These are phyloP conservation scores for Poa pratensis DNA, from an alignment of 176 grass and related monocot genomes.

Conservation along the genomic window DNA sequence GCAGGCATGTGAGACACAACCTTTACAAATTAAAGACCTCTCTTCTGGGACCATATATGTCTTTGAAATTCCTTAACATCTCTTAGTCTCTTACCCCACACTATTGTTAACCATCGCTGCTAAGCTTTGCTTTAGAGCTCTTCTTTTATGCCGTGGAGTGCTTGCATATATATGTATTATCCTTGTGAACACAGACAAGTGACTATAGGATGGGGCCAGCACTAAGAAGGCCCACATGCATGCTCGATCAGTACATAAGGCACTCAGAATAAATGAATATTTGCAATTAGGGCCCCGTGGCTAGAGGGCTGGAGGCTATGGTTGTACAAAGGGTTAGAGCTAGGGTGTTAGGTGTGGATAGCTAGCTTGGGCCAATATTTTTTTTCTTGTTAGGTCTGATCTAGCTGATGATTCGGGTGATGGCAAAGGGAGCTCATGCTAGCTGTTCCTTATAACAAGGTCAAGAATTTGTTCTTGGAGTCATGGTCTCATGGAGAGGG, in stretches of 20 bases:
- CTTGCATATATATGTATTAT: conserved; percentile 25
- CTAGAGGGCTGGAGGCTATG: not conserved
- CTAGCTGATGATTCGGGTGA: conserved; percentile 41
- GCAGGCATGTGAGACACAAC: conserved; percentile 30
- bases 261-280: conserved; percentile 45
- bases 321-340: conserved; percentile 40
- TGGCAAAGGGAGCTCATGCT: conserved; percentile 32
- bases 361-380: conserved; percentile 49
- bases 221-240: conserved; percentile 27
- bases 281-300: conserved; percentile 43
- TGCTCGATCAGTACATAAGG: conserved; percentile 13
- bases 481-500: conserved; percentile 38
- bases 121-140: conserved; percentile 41
- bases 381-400: conserved; percentile 52
- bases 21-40: conserved; percentile 35
- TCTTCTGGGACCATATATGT: conserved; percentile 40
- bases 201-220: conserved; percentile 32
- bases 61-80: conserved; percentile 18
- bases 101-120: conserved; percentile 34
- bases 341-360: conserved; percentile 56
- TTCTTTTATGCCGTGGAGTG: conserved; percentile 15
- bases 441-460: conserved; percentile 40
- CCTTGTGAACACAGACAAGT: conserved; percentile 28
- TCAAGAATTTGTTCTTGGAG: conserved; percentile 49
- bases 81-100: conserved; percentile 37